Base-by-base conservation (phyloP, 257 asterid genomes). In the Coffea eugenioides region DNA sequence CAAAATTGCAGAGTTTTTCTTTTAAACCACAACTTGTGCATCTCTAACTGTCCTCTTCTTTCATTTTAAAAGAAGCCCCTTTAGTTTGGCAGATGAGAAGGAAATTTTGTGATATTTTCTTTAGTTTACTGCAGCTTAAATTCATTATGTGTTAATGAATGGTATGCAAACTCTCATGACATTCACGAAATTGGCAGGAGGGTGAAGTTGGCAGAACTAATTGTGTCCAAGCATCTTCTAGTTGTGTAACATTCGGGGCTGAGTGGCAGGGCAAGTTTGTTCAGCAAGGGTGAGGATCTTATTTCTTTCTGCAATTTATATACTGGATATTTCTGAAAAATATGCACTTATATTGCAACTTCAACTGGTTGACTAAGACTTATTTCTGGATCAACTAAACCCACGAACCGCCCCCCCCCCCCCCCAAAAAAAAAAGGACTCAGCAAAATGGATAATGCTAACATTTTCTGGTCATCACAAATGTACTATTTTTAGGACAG, bases 281-380 rank as follows among this genome's bases (percentile, higher is more conserved):
- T 73, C 83, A 73, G 76, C 83, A 52, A 78, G 67, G 88, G 90
- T 87, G 81, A 83, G 87, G 79, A 3, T 57, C 59, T 75, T 43
- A 51, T 67, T 51, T 57, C 51, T 77, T 71, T 57, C 31, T 66
- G 62, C 73, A 10, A 46, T 76, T 0, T 71, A 20, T 64, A 59
- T 13, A 39, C 13, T 48, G 52, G 51, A 46, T 8, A 48, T 8
- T 36, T 68, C 41, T 6, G 18, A 66, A 27, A 4, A 4, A 64
- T 67, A 34, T 31, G 15, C 14, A 12, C 70, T 8, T 12, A 54
- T 13, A 8, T 16, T 18, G 34, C 34, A 64, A 64, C n/a, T 18
- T 57, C 25, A 18, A 57, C 64, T 9, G 21, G 75, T 16, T 36
- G 15, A 27, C 34, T 36, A 5, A 25, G 9, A 21, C 34, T 34